phyloP scores from a whole-genome alignment of 2,329 filamentous ascomycete species.

The Penicillium psychrosexuale region DNA sequence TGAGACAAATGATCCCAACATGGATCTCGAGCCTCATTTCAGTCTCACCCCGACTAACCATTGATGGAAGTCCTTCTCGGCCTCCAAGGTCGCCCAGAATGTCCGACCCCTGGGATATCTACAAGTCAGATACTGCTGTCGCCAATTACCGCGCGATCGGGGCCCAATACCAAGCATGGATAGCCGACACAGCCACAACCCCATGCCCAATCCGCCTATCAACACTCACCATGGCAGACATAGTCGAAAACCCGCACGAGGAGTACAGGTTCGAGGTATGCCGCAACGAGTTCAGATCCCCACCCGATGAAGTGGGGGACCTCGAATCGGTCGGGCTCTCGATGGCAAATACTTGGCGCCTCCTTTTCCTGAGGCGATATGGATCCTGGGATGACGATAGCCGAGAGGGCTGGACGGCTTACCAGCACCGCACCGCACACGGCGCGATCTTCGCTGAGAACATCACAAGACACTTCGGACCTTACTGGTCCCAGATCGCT shows the following conservation, averaged over 20 bases:
- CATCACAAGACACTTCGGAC: not conserved
- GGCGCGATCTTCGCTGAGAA: slow-evolving; percentile 1
- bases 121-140: not conserved
- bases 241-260: not conserved
- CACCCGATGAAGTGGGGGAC: not conserved
- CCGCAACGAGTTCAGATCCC: not conserved
- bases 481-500: not conserved
- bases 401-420: not conserved
- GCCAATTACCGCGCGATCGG: not conserved
- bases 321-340: not conserved
- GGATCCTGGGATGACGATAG: not conserved
- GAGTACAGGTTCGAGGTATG: not conserved
- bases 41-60: not conserved
- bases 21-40: not conserved
- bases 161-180: not conserved
- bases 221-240: not conserved
- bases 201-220: not conserved
- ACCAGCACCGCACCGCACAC: not conserved
- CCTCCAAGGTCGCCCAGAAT: not conserved
- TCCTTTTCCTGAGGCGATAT: not conserved
- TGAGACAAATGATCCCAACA: not conserved
- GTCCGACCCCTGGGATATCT: not conserved
- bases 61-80: too few relatives aligned
- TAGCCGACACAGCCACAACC: not conserved
- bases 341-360: not conserved